Percentiles rank a stretch among this genome's conserved stretches.
Conservation (phyloP, 202 grass and related monocot genomes). For the Carex sylvatica region DNA sequence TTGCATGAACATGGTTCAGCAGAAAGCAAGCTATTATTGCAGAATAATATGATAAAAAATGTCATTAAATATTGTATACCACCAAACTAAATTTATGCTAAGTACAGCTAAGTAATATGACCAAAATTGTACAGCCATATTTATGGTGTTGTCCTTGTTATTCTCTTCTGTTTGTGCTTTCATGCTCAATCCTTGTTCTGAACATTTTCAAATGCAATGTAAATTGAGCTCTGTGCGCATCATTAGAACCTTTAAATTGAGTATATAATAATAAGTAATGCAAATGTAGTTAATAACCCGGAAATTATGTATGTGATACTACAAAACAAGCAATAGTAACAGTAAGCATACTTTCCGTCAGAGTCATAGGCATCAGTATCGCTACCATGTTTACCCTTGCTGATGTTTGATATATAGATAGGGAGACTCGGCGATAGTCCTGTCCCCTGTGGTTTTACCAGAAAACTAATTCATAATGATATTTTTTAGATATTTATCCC, state of each 20-base stretch:
- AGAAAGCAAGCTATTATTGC: neutral
- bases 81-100: neutral
- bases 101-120: neutral
- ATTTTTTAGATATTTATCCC: neutral
- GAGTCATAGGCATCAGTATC: conserved; percentile 37
- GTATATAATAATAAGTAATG: neutral
- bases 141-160: neutral
- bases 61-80: neutral
- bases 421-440: conserved; percentile 18
- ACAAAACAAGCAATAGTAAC: neutral
- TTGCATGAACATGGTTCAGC: neutral
- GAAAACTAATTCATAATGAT: neutral
- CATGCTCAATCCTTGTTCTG: neutral
- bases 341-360: conserved; percentile 33
- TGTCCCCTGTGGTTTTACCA: conserved; percentile 34
- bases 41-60: neutral
- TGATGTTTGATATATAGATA: conserved; percentile 41
- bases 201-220: neutral
- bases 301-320: neutral
- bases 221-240: neutral
- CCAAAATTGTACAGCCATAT: neutral
- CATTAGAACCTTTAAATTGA: neutral
- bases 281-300: neutral
- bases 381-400: conserved; percentile 40
- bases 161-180: neutral